Evolutionary conservation across 495 filamentous ascomycete genomes (phyloP).

Genomic region (Daldinia loculata): DNA sequence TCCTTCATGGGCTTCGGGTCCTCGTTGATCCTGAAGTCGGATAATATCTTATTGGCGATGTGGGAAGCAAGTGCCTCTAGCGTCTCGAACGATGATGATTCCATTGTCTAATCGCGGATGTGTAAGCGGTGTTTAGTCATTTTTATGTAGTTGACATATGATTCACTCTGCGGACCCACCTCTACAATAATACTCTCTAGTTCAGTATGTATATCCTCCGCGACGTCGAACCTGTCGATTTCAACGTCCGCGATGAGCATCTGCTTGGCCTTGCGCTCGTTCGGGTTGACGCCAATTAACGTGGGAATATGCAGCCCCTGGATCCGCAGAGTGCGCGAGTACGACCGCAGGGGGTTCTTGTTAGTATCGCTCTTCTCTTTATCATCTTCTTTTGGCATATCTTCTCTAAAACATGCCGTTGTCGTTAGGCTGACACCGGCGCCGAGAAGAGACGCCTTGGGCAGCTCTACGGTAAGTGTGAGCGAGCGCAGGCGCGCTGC

Average conservation of each 20-base stretch:
- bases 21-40: slow-evolving; percentile 40
- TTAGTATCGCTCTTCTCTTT: background rate
- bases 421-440: slow-evolving; percentile 55
- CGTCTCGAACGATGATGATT: slow-evolving; percentile 67
- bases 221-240: slow-evolving; percentile 55
- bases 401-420: slow-evolving; percentile 45
- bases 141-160: background rate
- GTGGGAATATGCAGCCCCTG: slow-evolving; percentile 63
- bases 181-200: slow-evolving; percentile 61
- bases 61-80: slow-evolving; percentile 66
- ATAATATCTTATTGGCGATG: slow-evolving; percentile 53
- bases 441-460: slow-evolving; percentile 64
- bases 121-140: slow-evolving; percentile 15
- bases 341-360: slow-evolving; percentile 39
- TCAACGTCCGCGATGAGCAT: slow-evolving; percentile 63
- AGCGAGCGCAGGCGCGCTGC: slow-evolving; percentile 46
- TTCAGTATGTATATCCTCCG: slow-evolving; percentile 54
- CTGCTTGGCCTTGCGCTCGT: slow-evolving; percentile 67
- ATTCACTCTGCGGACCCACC: slow-evolving; percentile 48
- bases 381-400: background rate
- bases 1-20: slow-evolving; percentile 39
- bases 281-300: slow-evolving; percentile 67
- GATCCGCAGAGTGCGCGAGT: slow-evolving; percentile 46
- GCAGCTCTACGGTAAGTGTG: slow-evolving; percentile 54
- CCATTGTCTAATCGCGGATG: slow-evolving; percentile 54